Base-by-base conservation (phyloP, 1,284 basidiomycete species). In the Boletus smithii region DNA sequence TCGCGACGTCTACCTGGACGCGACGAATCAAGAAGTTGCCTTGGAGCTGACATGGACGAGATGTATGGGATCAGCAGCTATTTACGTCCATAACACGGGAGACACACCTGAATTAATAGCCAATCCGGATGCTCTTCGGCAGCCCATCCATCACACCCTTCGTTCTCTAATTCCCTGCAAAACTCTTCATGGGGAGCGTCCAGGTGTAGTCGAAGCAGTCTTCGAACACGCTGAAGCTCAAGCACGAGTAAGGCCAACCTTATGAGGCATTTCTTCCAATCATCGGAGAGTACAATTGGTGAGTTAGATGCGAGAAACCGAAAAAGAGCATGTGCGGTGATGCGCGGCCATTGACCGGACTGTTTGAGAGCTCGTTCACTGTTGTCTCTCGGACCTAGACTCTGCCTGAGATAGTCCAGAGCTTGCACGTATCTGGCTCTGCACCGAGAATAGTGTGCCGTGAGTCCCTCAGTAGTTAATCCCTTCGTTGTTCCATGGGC, bases 41-140 rank as follows among this genome's bases (percentile, higher is more conserved):
- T 42, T 80, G 73, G 14, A 79, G 61, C 75, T 78, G 41, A 29
- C 31, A 33, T 14, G 18, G 1, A 32, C 3, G 38, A 26, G 8
- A 4, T 4, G 17, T 2, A 30, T 11, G 29, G 18, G 2, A 14
- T 46, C 16, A 37, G 30, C 5, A 17, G 18, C 18, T 5, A 13
- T n/a, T 16, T 0, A 14, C 8, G 5, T 26, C 1, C 1, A 16
- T n/a, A 9, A 16, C 8, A 30, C 5, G 9, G 10, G 9, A 27
- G 6, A 44, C 49, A 8, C 14, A 74, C 72, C 66, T 78, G 75
- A 10, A 79, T 66, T 5, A 78, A 46, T 0, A 78, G 57, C 76
- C 77, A 79, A 46, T 76, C 75, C 1, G 66, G 54, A 42, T 66
- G 44, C 11, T 33, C 33, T 7, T 54, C 41, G 8, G 56, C 52